Evolutionary conservation across 1,284 basidiomycete genomes (phyloP).

Genomic region (Schizophyllum commune): DNA sequence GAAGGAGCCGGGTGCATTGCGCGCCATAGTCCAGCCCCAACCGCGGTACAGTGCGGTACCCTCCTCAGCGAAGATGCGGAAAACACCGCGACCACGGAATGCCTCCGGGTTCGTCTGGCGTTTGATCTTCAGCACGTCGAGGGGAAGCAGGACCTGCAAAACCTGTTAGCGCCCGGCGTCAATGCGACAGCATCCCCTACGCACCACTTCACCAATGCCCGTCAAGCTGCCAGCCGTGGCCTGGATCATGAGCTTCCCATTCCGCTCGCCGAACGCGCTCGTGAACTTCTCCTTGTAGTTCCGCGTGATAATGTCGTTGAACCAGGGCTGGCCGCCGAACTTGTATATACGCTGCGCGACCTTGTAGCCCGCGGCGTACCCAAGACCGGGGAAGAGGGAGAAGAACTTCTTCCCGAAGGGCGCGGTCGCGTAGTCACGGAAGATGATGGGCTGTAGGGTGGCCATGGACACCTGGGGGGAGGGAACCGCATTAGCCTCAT

Average conservation of each 20-base stretch:
- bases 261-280: conserved; percentile 87
- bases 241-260: conserved; percentile 94
- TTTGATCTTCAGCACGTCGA: conserved; percentile 98
- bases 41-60: conserved; percentile 90
- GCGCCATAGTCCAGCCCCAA: conserved; percentile 98
- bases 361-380: conserved; percentile 98
- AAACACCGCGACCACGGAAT: conserved; percentile 85
- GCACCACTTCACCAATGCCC: conserved; percentile 93
- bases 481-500: neutral
- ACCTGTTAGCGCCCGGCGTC: conserved; percentile 9
- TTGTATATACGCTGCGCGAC: conserved; percentile 92
- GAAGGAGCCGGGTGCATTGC: conserved; percentile 95
- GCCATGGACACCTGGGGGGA: conserved; percentile 48
- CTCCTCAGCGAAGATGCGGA: conserved; percentile 90
- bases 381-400: conserved; percentile 95
- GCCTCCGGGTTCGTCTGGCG: conserved; percentile 96
- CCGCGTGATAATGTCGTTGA: conserved; percentile 84
- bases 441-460: conserved; percentile 72
- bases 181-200: conserved; percentile 18
- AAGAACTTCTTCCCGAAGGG: conserved; percentile 68
- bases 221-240: conserved; percentile 92
- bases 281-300: conserved; percentile 76
- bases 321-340: conserved; percentile 98
- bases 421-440: conserved; percentile 78
- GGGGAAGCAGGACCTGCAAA: conserved; percentile 75